These are phyloP conservation scores for Lolium rigidum DNA, from an alignment of 176 grass and related monocot genomes.

Conservation along the genomic window DNA sequence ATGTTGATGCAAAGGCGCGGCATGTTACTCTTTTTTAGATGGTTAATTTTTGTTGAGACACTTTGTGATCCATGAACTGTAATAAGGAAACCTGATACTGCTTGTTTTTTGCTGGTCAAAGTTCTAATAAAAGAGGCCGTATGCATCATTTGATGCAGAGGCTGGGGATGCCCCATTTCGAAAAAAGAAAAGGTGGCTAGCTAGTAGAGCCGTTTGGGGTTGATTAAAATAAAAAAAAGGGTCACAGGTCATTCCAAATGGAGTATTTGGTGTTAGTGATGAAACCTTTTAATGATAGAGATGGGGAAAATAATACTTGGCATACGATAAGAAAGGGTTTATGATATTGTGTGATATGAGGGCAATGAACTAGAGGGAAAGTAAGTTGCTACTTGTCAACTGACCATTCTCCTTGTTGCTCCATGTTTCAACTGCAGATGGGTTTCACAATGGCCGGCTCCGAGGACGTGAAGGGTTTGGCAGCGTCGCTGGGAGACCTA, in stretches of 20 bases:
- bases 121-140: too few relatives aligned
- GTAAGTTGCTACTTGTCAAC: background rate
- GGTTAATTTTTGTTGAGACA: too few relatives aligned
- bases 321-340: background rate
- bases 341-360: background rate
- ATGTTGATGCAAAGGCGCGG: too few relatives aligned
- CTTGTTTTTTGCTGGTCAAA: too few relatives aligned
- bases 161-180: too few relatives aligned
- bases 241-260: background rate
- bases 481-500: slow-evolving; percentile 20
- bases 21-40: too few relatives aligned
- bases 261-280: background rate
- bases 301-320: background rate
- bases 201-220: too few relatives aligned
- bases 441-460: slow-evolving; percentile 21
- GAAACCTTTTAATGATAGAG: background rate
- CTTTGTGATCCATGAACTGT: too few relatives aligned
- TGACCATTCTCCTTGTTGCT: background rate
- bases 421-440: background rate
- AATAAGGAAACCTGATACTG: too few relatives aligned
- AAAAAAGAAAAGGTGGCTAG: too few relatives aligned
- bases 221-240: background rate
- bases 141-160: too few relatives aligned
- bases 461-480: background rate
- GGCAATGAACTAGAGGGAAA: background rate